A percentile compares a stretch with the other conserved stretches of the same genome.
Conservation (phyloP, 2,329 filamentous ascomycete species). For the Teratosphaeria viscida region DNA sequence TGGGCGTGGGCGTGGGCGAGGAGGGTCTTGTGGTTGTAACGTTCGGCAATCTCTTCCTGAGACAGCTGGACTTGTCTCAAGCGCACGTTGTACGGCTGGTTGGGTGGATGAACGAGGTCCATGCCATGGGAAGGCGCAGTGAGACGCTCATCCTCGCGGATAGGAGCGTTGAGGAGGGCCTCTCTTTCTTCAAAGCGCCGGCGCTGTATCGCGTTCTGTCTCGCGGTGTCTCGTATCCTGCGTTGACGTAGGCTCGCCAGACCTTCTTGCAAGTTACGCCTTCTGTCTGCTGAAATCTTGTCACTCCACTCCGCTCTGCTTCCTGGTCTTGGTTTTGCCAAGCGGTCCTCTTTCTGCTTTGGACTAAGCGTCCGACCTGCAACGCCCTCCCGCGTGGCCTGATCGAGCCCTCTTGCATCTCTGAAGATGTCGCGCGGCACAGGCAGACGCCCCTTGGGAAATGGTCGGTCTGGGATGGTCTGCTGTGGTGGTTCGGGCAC, state of each 20-base stretch:
- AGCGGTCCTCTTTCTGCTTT: not conserved
- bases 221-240: conserved; percentile 39
- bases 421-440: conserved; percentile 71
- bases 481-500: conserved; percentile 69
- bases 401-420: conserved; percentile 38
- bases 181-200: conserved; percentile 38
- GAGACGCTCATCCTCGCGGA: conserved; percentile 65
- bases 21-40: conserved; percentile 33
- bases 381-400: conserved; percentile 37
- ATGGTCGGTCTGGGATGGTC: conserved; percentile 38
- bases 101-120: conserved; percentile 33
- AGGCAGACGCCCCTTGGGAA: conserved; percentile 68
- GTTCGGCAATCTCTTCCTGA: conserved; percentile 39
- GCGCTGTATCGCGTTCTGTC: conserved; percentile 30
- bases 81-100: conserved; percentile 10
- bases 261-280: conserved; percentile 61
- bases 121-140: conserved; percentile 54
- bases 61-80: not conserved
- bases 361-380: conserved; percentile 9
- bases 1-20: conserved; percentile 13
- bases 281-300: conserved; percentile 60
- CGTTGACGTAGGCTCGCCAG: conserved; percentile 58
- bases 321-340: conserved; percentile 25
- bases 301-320: conserved; percentile 56
- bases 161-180: conserved; percentile 49